Conservation (phyloP, 371 early-diverging fungal species). For the Nematocida minor region DNA sequence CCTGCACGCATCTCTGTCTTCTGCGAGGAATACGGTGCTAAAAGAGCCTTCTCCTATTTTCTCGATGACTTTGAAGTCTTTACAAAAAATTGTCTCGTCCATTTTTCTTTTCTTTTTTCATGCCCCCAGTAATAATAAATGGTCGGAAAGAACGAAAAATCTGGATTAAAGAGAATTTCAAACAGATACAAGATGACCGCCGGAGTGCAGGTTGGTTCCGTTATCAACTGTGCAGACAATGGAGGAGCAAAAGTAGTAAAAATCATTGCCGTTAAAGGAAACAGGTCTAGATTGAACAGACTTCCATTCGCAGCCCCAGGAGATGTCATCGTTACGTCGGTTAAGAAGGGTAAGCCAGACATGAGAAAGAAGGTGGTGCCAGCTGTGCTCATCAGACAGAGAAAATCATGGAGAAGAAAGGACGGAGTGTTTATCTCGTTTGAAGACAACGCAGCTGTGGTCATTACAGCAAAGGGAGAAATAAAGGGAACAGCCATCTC, state of each 20-base stretch:
- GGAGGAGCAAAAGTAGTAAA: conserved; percentile 99
- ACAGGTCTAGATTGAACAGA: conserved; percentile 91
- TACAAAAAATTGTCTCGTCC: not conserved
- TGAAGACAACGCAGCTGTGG: conserved; percentile 91
- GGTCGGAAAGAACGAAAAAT: conserved; percentile 54
- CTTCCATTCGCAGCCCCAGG: conserved; percentile 97
- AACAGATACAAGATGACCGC: conserved; percentile 68
- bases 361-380: conserved; percentile 98
- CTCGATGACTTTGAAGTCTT: conserved; percentile 50
- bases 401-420: conserved; percentile 95
- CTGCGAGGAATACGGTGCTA: conserved; percentile 83
- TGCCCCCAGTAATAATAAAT: conserved; percentile 43
- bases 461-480: conserved; percentile 98
- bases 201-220: conserved; percentile 96
- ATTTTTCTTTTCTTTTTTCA: conserved; percentile 50
- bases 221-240: conserved; percentile 99
- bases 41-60: conserved; percentile 72
- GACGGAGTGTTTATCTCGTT: conserved; percentile 97
- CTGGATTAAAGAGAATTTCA: conserved; percentile 47
- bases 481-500: conserved; percentile 99
- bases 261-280: conserved; percentile 91
- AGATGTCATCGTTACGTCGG: conserved; percentile 97
- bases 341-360: conserved; percentile 99
- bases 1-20: conserved; percentile 66
- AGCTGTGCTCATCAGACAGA: conserved; percentile 96